phyloP scores from a whole-genome alignment of 495 filamentous ascomycete species.

The Aspergillus ellipticus region DNA sequence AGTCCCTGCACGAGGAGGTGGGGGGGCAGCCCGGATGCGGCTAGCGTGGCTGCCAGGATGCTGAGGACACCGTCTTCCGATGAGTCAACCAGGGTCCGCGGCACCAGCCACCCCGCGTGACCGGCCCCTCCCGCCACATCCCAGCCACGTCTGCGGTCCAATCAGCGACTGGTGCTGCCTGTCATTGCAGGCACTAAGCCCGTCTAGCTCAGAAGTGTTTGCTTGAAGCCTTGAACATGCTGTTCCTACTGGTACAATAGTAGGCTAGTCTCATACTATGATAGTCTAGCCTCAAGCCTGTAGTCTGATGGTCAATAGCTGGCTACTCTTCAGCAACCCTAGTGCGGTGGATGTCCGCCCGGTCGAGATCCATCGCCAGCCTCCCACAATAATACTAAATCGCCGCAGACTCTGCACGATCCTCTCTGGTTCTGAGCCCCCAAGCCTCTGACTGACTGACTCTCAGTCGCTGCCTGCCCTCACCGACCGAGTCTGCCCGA shows the following conservation, averaged over 20 bases:
- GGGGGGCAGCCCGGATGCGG: background rate
- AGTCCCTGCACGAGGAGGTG: background rate
- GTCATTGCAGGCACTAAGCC: no score
- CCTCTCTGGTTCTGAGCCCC: no score
- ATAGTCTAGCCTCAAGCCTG: no score
- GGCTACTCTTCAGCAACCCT: background rate
- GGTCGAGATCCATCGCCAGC: background rate
- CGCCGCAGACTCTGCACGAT: background rate
- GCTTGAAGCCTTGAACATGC: no score
- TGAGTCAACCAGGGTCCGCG: slow-evolving; percentile 1
- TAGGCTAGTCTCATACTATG: no score
- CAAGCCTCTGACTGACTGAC: no score
- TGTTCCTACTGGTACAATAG: no score
- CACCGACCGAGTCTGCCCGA: no score
- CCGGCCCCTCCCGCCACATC: background rate
- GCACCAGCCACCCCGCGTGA: background rate
- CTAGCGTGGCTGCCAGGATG: background rate
- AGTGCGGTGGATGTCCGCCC: background rate
- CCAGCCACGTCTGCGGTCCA: background rate
- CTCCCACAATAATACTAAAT: background rate
- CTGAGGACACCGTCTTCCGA: no score
- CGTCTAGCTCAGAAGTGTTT: no score
- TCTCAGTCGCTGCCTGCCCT: no score
- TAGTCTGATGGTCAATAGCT: no score
- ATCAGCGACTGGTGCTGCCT: background rate